These are phyloP conservation scores for Aspergillus thermomutatus DNA, from an alignment of 2,329 filamentous ascomycete genomes.

Conservation along the genomic window DNA sequence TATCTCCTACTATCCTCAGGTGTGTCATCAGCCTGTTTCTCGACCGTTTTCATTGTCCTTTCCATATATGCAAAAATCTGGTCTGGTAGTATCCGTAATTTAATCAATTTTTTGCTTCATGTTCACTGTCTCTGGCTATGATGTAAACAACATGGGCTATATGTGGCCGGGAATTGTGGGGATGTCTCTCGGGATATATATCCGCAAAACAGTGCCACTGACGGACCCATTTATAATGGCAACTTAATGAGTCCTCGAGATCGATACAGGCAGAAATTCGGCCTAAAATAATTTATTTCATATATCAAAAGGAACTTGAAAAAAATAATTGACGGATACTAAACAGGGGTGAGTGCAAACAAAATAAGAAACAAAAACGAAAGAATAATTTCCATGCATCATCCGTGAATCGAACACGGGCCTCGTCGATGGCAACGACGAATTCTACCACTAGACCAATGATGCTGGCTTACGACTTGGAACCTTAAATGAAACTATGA, in stretches of 20 bases:
- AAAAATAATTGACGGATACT: too few species aligned
- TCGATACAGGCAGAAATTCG: too few species aligned
- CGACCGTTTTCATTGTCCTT: background rate
- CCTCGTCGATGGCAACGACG: constrained; percentile 43
- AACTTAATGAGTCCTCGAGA: too few species aligned
- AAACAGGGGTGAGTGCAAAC: too few species aligned
- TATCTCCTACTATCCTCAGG: background rate
- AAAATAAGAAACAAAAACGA: background rate
- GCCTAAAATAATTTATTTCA: background rate
- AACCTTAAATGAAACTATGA: background rate
- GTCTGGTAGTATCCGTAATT: background rate
- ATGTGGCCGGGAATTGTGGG: background rate
- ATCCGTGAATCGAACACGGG: constrained; percentile 45
- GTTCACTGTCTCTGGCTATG: background rate
- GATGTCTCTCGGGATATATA: background rate
- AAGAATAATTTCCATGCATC: constrained; percentile 27
- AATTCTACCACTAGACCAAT: constrained; percentile 44
- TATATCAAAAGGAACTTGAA: background rate
- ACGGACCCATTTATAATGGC: too few species aligned
- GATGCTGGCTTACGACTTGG: constrained; percentile 18
- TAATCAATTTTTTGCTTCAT: background rate
- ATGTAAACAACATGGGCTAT: background rate
- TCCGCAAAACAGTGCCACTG: background rate
- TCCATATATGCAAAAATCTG: background rate
- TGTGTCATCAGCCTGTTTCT: background rate